These are phyloP conservation scores for Rhytidiadelphus loreus DNA, from an alignment of 225 moss, liverwort and hornwort species.

Conservation along the genomic window DNA sequence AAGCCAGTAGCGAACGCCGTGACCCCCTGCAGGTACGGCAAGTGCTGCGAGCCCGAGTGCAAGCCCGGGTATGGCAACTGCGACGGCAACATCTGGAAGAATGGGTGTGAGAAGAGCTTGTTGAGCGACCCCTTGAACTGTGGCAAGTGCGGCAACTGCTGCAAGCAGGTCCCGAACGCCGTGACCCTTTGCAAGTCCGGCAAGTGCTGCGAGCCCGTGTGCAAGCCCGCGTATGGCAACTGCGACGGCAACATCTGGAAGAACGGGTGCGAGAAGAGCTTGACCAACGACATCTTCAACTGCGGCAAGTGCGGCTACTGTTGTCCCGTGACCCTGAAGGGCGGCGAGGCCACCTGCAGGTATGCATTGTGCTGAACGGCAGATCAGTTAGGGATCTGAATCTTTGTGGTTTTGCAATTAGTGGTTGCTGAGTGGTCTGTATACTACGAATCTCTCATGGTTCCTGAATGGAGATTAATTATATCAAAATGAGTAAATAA, in stretches of 20 bases:
- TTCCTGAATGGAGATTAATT: background rate
- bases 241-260: slow-evolving; percentile 5
- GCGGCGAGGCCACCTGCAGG: slow-evolving; percentile 9
- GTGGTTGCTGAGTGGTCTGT: background rate
- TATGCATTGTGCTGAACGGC: background rate
- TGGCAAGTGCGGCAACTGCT: background rate
- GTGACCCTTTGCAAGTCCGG: background rate
- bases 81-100: background rate
- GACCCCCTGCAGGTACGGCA: background rate
- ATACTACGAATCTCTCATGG: background rate
- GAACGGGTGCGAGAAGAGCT: slow-evolving; percentile 3
- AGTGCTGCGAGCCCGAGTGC: background rate
- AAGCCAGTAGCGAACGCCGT: background rate
- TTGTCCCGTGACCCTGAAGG: background rate
- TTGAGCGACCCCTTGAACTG: background rate
- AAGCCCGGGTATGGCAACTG: background rate
- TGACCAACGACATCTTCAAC: background rate
- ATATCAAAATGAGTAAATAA: too few relatives aligned
- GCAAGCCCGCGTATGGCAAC: background rate
- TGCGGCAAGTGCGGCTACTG: background rate
- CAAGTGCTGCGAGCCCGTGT: background rate
- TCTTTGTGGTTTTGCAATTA: background rate
- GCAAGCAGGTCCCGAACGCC: background rate
- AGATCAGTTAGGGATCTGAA: too few relatives aligned
- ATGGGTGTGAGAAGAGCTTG: background rate